Base-by-base conservation (phyloP, 441 rosid genomes). In the Erodium texanum region DNA sequence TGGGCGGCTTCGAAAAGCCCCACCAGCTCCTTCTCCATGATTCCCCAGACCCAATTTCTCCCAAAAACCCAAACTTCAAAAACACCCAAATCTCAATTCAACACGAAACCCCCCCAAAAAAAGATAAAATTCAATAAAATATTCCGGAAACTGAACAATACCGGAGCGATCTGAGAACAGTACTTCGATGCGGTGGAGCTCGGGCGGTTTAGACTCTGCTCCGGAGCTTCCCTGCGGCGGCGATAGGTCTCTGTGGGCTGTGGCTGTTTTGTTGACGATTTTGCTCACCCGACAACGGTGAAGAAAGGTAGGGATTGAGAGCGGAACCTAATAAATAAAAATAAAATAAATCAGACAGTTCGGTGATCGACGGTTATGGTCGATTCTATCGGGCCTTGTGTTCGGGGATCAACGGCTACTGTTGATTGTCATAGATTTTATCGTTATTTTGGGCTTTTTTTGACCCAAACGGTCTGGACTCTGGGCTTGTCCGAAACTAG, bases 1-100 rank as follows among this genome's bases (percentile, higher is more conserved):
- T n/a, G n/a, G 20, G 94, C 98, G 3, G 72, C 80, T 66, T 92
- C 97, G 73, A 94, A 92, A 78, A 94, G 80, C 76, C 81, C 82
- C 80, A 92, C 69, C 75, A 94, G 72, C 71, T 92, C 96, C 29
- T 68, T 84, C 79, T 88, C 98, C 98, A 93, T 84, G 27, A 52
- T 38, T 41, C 19, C 71, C 22, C 29, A 64, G 24, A 64, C 2
- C 45, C 9, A 38, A 38, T 38, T 38, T 8, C 7, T 32, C 36
- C 36, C 36, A 32, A 32, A 32, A 32, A 32, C 5, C 36, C 36
- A 32, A 38, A 38, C 45, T 11, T 38, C 2, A 11, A 38, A 38
- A 8, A 38, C 45, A 11, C 45, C 45, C 48, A 41, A 41, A 41
- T 41, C 2, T 2, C 15, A 41, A 41, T 41, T 41, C 48, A 41